Base-by-base conservation (phyloP, 2,329 filamentous ascomycete species). In the Myriangium duriaei region DNA sequence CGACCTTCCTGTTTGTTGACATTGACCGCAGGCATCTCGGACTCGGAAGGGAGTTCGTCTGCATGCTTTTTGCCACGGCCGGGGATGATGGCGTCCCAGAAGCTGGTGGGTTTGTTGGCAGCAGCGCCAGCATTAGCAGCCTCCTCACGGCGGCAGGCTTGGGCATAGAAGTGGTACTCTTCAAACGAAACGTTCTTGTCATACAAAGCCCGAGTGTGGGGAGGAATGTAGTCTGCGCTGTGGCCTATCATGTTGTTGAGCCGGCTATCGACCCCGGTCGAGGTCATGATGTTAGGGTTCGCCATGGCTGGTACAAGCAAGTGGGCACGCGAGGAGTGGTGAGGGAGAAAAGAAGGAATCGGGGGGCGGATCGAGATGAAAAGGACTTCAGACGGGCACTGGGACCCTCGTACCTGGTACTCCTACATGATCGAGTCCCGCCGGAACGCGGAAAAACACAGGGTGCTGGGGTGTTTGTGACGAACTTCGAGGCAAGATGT, bases 121-220 rank as follows among this genome's bases (percentile, higher is more conserved):
- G 49, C 47, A 17, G 46, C 47, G 39, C 46, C 48, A 11, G 32
- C 34, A 11, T 30, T 31, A 30, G 17, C 26, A 7, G 16, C 30
- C 18, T 49, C 43, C n/a, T 45, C 43, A 13, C 41, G 40, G 13
- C 45, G 45, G 15, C 41, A 39, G 13, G 40, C 32, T 26, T 43
- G 37, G 10, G 47, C 45, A 31, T 46, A 47, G 31, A 43, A 36
- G 26, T 43, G 32, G 34, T 50, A 54, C 32, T 52, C 51, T 33
- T 54, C 51, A 32, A 50, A 49, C 2, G 46, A 34, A 6, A 53
- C 43, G 5, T 32, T 41, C 1, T 45, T 38, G 31, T 53, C 50
- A 16, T 55, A 46, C 1, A 52, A 46, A 18, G 50, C 51, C 14
- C 52, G 47, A 5, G 41, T 46, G 38, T 54, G 52, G 1, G 52